Conservation (phyloP, 2,329 filamentous ascomycete genomes). For the Nannizziopsis arthrosporioides region DNA sequence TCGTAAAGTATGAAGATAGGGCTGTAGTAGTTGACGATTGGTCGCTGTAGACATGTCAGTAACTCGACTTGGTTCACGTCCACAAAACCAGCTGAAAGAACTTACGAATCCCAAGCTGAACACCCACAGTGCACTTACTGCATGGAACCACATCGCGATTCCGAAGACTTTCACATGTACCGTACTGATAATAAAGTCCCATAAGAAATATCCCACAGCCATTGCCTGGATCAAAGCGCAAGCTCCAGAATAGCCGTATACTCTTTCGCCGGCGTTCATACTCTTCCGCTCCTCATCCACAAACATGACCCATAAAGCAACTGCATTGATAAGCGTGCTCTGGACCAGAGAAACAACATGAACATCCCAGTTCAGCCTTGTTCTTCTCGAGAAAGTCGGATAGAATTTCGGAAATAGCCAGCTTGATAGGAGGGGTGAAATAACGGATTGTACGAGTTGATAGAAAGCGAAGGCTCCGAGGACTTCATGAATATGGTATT, state of each 20-base stretch:
- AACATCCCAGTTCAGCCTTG: conserved; percentile 54
- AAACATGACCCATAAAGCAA: conserved; percentile 49
- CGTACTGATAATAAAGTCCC: conserved; percentile 49
- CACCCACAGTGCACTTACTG: conserved; percentile 48
- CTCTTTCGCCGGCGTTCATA: conserved; percentile 43
- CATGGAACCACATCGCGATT: conserved; percentile 50
- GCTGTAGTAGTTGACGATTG: conserved; percentile 54
- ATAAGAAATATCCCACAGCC: conserved; percentile 53
- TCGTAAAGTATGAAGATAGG: conserved; percentile 57
- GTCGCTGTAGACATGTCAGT: conserved; percentile 36
- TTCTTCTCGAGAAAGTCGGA: conserved; percentile 42
- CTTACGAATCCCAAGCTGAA: conserved; percentile 54
- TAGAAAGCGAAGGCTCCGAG: conserved; percentile 46
- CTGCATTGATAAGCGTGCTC: conserved; percentile 43
- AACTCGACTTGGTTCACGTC: neutral
- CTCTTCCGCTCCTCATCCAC: conserved; percentile 44
- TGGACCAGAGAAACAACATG: conserved; percentile 54
- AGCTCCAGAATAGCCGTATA: conserved; percentile 52
- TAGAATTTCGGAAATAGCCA: conserved; percentile 46
- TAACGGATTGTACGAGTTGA: conserved; percentile 41
- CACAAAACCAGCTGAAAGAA: conserved; percentile 18
- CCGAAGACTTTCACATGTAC: conserved; percentile 48
- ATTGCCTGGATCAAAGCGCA: conserved; percentile 49
- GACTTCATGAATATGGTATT: conserved; percentile 52
- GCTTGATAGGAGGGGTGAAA: conserved; percentile 46